Evolutionary conservation across 2,329 filamentous ascomycete species (phyloP).

Genomic region (Hymenoscyphus albidus): DNA sequence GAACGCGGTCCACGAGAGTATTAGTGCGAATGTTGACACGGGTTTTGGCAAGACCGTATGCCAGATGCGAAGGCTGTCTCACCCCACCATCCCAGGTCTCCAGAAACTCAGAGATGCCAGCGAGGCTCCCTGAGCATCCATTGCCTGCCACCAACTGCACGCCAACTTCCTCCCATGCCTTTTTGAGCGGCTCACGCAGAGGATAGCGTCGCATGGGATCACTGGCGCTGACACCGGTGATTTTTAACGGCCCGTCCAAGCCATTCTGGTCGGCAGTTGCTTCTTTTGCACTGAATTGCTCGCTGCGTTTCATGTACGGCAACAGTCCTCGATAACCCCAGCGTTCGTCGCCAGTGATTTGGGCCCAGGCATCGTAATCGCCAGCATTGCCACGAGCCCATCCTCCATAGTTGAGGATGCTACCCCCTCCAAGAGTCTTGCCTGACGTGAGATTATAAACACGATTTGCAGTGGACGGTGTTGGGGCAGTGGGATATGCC

Average conservation of each 20-base stretch:
- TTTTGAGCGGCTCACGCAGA: constrained; percentile 5
- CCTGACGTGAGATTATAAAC: constrained; percentile 31
- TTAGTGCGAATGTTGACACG: constrained; percentile 29
- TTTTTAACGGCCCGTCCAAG: constrained; percentile 20
- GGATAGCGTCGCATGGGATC: constrained; percentile 1
- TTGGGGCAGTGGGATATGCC: constrained; percentile 35
- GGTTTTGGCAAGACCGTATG: constrained; percentile 26
- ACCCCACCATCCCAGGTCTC: constrained; percentile 33
- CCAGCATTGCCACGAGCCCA: constrained; percentile 43
- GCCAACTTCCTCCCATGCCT: constrained; percentile 25
- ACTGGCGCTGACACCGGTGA: not conserved
- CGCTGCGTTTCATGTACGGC: constrained; percentile 42
- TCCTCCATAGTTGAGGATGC: constrained; percentile 38
- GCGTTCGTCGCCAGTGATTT: constrained; percentile 38
- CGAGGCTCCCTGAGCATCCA: constrained; percentile 25
- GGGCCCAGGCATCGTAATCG: constrained; percentile 46
- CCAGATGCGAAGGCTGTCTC: constrained; percentile 31
- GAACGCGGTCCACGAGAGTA: constrained; percentile 25
- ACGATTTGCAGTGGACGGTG: constrained; percentile 23
- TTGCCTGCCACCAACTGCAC: constrained; percentile 20
- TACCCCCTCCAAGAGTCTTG: constrained; percentile 32
- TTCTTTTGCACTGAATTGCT: constrained; percentile 29
- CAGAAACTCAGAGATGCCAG: constrained; percentile 32
- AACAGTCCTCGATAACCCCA: constrained; percentile 46
- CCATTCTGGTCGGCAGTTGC: constrained; percentile 31